Base-by-base conservation (phyloP, 2,329 filamentous ascomycete species). In the Trichoderma atroviride region DNA sequence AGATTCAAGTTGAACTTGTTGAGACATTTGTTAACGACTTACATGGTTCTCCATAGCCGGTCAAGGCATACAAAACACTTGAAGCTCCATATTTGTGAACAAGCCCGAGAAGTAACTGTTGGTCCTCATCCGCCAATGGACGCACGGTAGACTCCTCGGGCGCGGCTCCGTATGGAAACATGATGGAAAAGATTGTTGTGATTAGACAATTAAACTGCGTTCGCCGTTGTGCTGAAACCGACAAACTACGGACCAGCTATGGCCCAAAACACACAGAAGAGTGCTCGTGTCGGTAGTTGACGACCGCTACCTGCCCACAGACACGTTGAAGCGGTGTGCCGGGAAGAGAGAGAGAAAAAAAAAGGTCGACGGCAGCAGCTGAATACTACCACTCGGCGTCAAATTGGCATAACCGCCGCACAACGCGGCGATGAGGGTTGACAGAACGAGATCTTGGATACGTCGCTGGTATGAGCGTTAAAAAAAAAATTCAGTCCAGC, bases 71-170 rank as follows among this genome's bases (percentile, higher is more conserved):
- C n/a, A 78, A 72, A 22, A 81, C 75, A 68, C 79, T 81, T 1
- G 76, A 75, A 35, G 80, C 74, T 43, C 80, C 80, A 74, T 81
- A 81, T 62, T 79, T 78, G 65, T 79, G 79, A 7, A 79, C 77
- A 27, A 81, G 78, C 24, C 75, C 74, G 31, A 80, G 66, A 33
- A 81, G 75, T 27, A 79, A 73, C 56, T 80, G 79, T 71, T 80
- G 80, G 70, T 81, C 80, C 58, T 81, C 80, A 9, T 81, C 80
- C 40, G 77, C 71, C 65, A 81, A 70, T n/a, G 78, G 76, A 60
- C 78, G 78, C 69, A 80, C 74, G 70, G 73, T 75, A 70, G 75
- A 73, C 61, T 81, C 80, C 47, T 81, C 79, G 3, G 70, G 70
- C 62, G 75, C 74, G 56, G 73, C 72, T 60, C 73, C 75, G 70